Base-by-base conservation (phyloP, 306 rosid species). In the Fragaria vesca region DNA sequence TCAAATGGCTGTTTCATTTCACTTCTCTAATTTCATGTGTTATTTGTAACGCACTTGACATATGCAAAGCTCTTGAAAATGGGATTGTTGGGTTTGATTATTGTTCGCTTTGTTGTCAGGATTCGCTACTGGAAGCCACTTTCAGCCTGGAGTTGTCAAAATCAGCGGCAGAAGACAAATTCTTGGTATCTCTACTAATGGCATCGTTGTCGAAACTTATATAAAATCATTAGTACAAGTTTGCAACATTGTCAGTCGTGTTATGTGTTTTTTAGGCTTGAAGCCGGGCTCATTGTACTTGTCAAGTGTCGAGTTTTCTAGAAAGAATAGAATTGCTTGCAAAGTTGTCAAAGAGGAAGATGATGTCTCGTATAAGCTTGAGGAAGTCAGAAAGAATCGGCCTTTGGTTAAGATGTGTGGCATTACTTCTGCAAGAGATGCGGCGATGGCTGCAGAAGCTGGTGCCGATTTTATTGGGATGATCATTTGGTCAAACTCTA, bases 401-500 rank as follows among this genome's bases (percentile, higher is more conserved):
- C 90, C 90, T 71, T 86, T 89, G 77, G 93, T 89, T 80, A 95
- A 92, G 90, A 95, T 95, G 98, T 94, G 98, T 6, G 97, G 99
- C 50, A 87, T 95, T 63, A 89, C 99, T 80, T 91, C 99, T 50
- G 89, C 93, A 46, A 87, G 84, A 80, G 99, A 95, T 90, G 97
- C 94, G 55, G 94, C 93, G 34, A 69, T 91, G 90, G 99, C 97
- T 38, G 91, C 96, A 18, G 94, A 91, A 86, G 95, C 99, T 76
- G 97, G 99, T 75, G 97, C 96, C 69, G 83, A 95, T 86, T 90
- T 95, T 54, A 90, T 95, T 83, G 97, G 99, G 81, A 93, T 95
- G 97, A 93, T 95, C 47, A 60, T 93, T 73, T 95, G 97, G 97
- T 91, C 99, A 66, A 87, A 93, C 83, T 95, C 99, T 13, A 91